phyloP scores from a whole-genome alignment of 2,329 filamentous ascomycete species.

The Aspergillus floridensis region DNA sequence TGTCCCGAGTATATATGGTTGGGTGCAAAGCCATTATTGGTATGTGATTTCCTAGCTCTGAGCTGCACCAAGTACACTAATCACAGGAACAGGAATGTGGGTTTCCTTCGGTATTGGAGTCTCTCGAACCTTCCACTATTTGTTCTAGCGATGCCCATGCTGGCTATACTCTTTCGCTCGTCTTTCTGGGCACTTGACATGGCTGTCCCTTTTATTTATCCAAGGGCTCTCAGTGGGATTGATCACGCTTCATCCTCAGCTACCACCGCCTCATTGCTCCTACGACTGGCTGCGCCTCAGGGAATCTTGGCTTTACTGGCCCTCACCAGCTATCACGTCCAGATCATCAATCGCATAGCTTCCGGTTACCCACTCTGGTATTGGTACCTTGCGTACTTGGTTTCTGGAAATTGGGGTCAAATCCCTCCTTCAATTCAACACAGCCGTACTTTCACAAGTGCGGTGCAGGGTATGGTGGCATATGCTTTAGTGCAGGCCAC shows the following conservation, averaged over 20 bases:
- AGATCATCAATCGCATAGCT: slow-evolving; percentile 85
- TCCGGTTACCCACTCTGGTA: slow-evolving; percentile 92
- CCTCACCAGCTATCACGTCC: slow-evolving; percentile 81
- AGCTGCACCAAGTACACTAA: slow-evolving; percentile 10
- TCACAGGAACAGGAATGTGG: slow-evolving; percentile 67
- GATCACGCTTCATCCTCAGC: slow-evolving; percentile 13
- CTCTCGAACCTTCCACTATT: slow-evolving; percentile 83
- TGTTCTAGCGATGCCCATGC: slow-evolving; percentile 73
- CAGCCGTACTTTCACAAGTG: slow-evolving; percentile 24
- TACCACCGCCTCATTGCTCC: slow-evolving; percentile 33
- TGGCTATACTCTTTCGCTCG: slow-evolving; percentile 66
- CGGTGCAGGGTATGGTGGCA: slow-evolving; percentile 69
- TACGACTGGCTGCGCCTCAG: slow-evolving; percentile 69
- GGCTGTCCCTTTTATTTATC: slow-evolving; percentile 22
- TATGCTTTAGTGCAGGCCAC: slow-evolving; percentile 81
- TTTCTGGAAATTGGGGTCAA: slow-evolving; percentile 22
- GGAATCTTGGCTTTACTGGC: slow-evolving; percentile 68
- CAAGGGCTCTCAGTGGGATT: slow-evolving; percentile 13
- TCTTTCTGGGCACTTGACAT: slow-evolving; percentile 47
- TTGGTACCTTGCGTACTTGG: slow-evolving; percentile 64
- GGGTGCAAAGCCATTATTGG: slow-evolving; percentile 90
- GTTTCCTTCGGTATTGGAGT: slow-evolving; percentile 89
- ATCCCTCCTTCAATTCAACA: slow-evolving; percentile 11
- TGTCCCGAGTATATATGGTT: slow-evolving; percentile 87
- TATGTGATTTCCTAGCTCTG: slow-evolving; percentile 45